Percentiles rank a stretch among this genome's conserved stretches.
phyloP scores from a whole-genome alignment of 2,329 filamentous ascomycete genomes.

The Neonectria magnoliae region DNA sequence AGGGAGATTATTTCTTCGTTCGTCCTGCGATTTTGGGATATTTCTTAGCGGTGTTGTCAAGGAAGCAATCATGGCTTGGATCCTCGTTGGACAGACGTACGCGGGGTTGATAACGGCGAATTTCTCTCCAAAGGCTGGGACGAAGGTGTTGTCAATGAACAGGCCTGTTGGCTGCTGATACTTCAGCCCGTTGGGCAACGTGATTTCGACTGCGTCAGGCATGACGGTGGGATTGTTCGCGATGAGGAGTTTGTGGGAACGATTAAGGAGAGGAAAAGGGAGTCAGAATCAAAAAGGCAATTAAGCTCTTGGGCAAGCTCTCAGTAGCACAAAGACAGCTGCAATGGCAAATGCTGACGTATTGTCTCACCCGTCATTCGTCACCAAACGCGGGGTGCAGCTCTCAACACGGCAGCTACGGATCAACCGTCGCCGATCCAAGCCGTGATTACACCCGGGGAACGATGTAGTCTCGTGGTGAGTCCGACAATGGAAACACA shows the following conservation, averaged over 20 bases:
- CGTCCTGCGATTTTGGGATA: neutral
- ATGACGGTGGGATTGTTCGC: neutral
- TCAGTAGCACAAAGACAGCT: neutral
- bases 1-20: slow-evolving; percentile 18
- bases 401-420: neutral
- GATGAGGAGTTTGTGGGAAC: neutral
- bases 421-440: neutral
- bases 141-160: slow-evolving; percentile 37
- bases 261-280: neutral
- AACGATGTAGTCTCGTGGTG: neutral
- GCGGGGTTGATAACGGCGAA: slow-evolving; percentile 22
- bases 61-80: too few species aligned
- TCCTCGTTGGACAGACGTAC: neutral
- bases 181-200: slow-evolving; percentile 34
- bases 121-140: slow-evolving; percentile 17
- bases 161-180: slow-evolving; percentile 49
- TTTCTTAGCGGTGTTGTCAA: neutral
- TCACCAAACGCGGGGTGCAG: slow-evolving; percentile 2
- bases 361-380: neutral
- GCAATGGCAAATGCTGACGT: slow-evolving; percentile 3
- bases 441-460: neutral
- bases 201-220: slow-evolving; percentile 16
- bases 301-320: neutral
- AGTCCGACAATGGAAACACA: neutral
- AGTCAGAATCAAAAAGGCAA: too few species aligned